Conservation (phyloP, 345 rosid species). For the Punica granatum region DNA sequence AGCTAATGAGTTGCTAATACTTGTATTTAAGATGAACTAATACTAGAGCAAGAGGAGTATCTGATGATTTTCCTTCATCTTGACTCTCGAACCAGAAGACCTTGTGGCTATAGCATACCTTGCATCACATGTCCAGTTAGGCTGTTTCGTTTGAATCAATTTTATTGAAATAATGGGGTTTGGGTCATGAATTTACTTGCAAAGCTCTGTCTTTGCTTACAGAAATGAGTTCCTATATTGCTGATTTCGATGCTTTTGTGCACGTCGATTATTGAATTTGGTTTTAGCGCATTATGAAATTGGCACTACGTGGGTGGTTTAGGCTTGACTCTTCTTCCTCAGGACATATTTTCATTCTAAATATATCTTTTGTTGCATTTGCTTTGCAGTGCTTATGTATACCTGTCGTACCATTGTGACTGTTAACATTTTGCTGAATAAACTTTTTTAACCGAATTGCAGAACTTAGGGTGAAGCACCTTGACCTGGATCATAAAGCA, state of each 20-base stretch:
- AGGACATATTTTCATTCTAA: not conserved
- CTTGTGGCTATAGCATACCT: not conserved
- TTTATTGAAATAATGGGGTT: not conserved
- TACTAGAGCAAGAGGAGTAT: not conserved
- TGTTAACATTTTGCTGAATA: not conserved
- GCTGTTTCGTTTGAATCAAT: too few species aligned
- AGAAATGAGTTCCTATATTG: not conserved
- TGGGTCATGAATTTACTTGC: not conserved
- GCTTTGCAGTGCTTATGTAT: not conserved
- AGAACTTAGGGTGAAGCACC: conserved; percentile 45
- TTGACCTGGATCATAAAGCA: conserved; percentile 18
- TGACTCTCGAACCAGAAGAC: not conserved
- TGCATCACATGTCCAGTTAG: not conserved
- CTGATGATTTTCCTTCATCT: not conserved
- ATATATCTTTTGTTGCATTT: not conserved
- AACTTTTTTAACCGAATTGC: not conserved
- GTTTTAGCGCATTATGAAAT: too few species aligned
- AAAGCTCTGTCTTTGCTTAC: not conserved
- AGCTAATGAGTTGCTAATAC: not conserved
- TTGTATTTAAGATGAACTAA: not conserved
- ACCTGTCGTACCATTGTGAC: not conserved
- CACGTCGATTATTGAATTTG: not conserved
- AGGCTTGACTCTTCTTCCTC: not conserved
- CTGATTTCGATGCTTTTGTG: not conserved
- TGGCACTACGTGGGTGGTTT: too few species aligned